These are phyloP conservation scores for Lophiostoma macrostomum DNA, from an alignment of 495 filamentous ascomycete genomes.

Conservation along the genomic window DNA sequence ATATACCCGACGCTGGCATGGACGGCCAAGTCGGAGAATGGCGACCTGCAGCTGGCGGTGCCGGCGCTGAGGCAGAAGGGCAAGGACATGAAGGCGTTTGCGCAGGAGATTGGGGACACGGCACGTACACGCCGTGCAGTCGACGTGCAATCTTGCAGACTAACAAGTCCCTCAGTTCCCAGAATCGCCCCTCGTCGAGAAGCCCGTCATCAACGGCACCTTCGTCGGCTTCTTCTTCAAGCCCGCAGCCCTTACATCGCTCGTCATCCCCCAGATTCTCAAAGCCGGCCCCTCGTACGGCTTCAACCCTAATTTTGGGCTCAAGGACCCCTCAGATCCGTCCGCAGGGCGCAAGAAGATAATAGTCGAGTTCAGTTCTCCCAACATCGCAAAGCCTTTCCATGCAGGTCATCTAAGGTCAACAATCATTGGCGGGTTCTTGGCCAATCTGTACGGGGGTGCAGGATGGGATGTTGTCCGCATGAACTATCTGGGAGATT, in stretches of 20 bases:
- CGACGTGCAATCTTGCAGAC: no score
- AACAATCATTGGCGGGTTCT: conserved; percentile 73
- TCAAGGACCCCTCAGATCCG: conserved; percentile 35
- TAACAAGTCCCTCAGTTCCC: conserved; percentile 57
- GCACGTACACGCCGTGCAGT: conserved; percentile 50
- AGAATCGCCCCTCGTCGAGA: conserved; percentile 69
- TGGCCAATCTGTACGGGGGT: conserved; percentile 65
- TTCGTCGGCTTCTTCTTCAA: conserved; percentile 81
- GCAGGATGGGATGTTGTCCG: conserved; percentile 69
- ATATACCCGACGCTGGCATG: conserved; percentile 77
- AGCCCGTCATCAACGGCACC: conserved; percentile 58
- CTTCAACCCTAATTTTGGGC: conserved; percentile 38
- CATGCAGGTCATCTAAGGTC: conserved; percentile 69
- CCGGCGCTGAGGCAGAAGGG: conserved; percentile 65
- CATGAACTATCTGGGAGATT: conserved; percentile 76
- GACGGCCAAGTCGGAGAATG: conserved; percentile 84
- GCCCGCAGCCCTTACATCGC: conserved; percentile 40
- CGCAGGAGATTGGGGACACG: conserved; percentile 19
- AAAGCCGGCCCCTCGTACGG: conserved; percentile 44
- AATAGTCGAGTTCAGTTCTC: conserved; percentile 67
- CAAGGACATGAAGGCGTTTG: conserved; percentile 40
- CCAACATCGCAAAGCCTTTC: conserved; percentile 76
- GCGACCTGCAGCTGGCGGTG: conserved; percentile 77
- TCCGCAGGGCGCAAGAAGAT: conserved; percentile 44
- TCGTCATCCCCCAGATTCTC: conserved; percentile 48